Base-by-base conservation (phyloP, 2,329 filamentous ascomycete genomes). In the Alternaria brassicae region DNA sequence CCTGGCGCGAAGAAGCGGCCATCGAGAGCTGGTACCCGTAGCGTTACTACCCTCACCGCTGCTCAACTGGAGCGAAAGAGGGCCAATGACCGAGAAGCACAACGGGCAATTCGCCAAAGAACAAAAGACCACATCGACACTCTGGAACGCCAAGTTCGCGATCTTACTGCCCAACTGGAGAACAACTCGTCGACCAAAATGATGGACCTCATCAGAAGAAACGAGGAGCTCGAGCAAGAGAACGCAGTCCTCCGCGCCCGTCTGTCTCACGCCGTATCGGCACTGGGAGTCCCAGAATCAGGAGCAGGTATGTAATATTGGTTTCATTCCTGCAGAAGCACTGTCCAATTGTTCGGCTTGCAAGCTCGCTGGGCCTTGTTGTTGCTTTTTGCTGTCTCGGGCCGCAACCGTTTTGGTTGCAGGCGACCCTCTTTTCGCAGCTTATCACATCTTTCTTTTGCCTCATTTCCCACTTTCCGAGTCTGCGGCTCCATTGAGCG, bases 11-110 rank as follows among this genome's bases (percentile, higher is more conserved):
- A 82, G 73, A 81, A 82, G 67, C 76, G 82, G 37, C 79, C 81
- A 17, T 85, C 84, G 44, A 80, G 85, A 71, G 83, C 84, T 34
- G 84, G 85, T 10, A 84, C 84, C 42, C 81, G 85, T 58, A 86
- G 84, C 71, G 85, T 87, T 40, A 83, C 82, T 36, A 84, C 83
- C 9, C 77, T 87, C 54, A 85, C 84, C 15, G 81, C 83, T 30
- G 84, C 85, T 58, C 85, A 87, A 68, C 77, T 87, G 48, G 85
- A 87, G 67, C 78, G 85, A 50, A 87, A 87, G 72, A 80, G 85
- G 59, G 85, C 85, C 61, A 87, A 87, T 72, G 85, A 87, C 71
- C 80, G 85, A 61, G 85, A 87, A 73, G 85, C 85, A 53, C 85
- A 87, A 70, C 80, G 85, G 64, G 85, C 84, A 48, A 87, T 86